phyloP scores from a whole-genome alignment of 352 stramenopile genomes.

The Phytophthora tubulina region DNA sequence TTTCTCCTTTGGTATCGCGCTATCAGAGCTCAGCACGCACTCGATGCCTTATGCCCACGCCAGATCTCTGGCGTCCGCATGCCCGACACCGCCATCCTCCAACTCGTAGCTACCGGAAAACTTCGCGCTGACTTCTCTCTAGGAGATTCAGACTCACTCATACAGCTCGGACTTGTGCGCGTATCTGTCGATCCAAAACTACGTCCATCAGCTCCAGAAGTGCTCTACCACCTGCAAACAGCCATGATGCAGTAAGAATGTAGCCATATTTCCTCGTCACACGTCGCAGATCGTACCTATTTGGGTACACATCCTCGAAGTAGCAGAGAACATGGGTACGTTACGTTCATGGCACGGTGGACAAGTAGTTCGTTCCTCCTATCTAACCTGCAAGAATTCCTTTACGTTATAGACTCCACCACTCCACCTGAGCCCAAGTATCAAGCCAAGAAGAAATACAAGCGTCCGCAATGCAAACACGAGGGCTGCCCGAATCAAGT shows the following conservation, averaged over 20 bases:
- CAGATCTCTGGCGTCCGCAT: conserved; percentile 9
- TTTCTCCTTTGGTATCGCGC: conserved; percentile 34
- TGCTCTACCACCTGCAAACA: conserved; percentile 28
- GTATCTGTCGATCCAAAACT: conserved; percentile 21
- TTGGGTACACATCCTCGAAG: not conserved
- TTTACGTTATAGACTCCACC: not conserved
- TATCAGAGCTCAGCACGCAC: conserved; percentile 43
- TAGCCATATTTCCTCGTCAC: conserved; percentile 10
- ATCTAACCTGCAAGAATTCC: not conserved
- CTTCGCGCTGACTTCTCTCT: conserved; percentile 34
- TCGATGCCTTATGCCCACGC: conserved; percentile 34
- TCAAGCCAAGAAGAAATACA: conserved; percentile 23
- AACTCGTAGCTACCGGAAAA: conserved; percentile 37
- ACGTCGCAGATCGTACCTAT: conserved; percentile 30
- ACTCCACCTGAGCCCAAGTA: not conserved
- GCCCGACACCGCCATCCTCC: conserved; percentile 28
- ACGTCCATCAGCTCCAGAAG: conserved; percentile 30
- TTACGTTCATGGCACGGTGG: too few relatives aligned
- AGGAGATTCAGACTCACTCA: conserved; percentile 1
- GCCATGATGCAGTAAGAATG: conserved; percentile 9
- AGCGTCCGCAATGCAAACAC: conserved; percentile 28
- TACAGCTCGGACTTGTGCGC: conserved; percentile 25
- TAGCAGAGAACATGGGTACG: not conserved
- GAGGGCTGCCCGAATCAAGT: conserved; percentile 36
- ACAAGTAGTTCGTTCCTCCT: not conserved